Conservation (phyloP, 208 protist genomes). For the Leptomonas seymouri region DNA sequence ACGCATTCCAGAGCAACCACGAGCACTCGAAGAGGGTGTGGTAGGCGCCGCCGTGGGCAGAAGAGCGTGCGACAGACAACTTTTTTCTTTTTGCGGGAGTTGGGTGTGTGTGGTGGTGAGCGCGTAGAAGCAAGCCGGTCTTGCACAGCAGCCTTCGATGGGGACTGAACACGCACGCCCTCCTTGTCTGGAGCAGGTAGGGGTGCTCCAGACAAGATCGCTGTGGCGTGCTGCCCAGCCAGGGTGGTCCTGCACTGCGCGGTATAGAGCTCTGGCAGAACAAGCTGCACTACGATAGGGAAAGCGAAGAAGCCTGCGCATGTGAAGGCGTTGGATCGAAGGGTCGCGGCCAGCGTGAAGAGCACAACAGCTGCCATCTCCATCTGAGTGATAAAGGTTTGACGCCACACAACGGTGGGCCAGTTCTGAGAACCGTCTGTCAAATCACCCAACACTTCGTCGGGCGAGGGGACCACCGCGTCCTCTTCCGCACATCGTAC, state of each 20-base stretch:
- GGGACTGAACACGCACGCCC: neutral
- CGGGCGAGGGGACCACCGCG: neutral
- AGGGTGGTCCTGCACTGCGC: slow-evolving; percentile 23
- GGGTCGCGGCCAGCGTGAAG: slow-evolving; percentile 53
- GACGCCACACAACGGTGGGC: slow-evolving; percentile 22
- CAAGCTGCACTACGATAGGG: slow-evolving; percentile 52
- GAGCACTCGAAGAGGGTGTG: slow-evolving; percentile 43
- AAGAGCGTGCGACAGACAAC: slow-evolving; percentile 12
- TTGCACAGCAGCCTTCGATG: neutral
- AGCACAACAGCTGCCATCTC: slow-evolving; percentile 44
- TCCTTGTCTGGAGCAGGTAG: neutral
- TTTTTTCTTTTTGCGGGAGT: neutral
- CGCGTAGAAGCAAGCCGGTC: neutral
- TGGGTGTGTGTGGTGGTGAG: neutral
- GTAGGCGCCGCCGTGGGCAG: slow-evolving; percentile 31
- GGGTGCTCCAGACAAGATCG: slow-evolving; percentile 28
- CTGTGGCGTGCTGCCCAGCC: slow-evolving; percentile 33
- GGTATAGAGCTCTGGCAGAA: slow-evolving; percentile 17
- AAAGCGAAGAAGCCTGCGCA: slow-evolving; percentile 68
- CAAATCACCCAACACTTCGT: slow-evolving; percentile 3
- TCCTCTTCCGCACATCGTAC: slow-evolving; percentile 7
- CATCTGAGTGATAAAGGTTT: slow-evolving; percentile 6
- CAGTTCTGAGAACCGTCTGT: neutral
- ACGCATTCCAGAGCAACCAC: slow-evolving; percentile 44
- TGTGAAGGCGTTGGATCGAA: slow-evolving; percentile 71